Evolutionary conservation across 768 basidiomycete genomes (phyloP).

Genomic region (Daedaleopsis sinensis): DNA sequence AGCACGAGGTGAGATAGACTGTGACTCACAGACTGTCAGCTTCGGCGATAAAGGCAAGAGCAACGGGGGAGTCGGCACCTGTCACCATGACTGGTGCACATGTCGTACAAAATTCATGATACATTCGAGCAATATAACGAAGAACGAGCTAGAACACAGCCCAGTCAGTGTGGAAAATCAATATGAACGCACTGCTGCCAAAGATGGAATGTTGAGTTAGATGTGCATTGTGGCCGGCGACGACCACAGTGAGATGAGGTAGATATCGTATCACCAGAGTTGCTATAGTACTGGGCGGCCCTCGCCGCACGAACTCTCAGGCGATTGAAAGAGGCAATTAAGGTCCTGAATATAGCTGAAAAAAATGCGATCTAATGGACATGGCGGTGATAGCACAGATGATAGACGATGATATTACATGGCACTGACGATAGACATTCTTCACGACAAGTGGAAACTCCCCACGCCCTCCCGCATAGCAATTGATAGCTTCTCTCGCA

Average conservation of each 20-base stretch:
- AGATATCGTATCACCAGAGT: too few relatives aligned
- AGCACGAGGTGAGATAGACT: neutral
- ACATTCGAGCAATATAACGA: too few relatives aligned
- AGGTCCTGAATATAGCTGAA: constrained; percentile 11
- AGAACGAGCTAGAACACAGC: too few relatives aligned
- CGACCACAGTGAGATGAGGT: too few relatives aligned
- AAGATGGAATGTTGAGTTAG: too few relatives aligned
- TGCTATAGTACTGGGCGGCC: too few relatives aligned
- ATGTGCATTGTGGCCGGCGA: too few relatives aligned
- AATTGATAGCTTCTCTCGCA: constrained; percentile 78
- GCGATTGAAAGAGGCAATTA: constrained; percentile 3
- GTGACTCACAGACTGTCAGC: neutral
- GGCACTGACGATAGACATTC: constrained; percentile 10
- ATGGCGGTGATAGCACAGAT: constrained; percentile 23
- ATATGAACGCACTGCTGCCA: too few relatives aligned
- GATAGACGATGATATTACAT: constrained; percentile 17
- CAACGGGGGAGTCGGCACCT: neutral
- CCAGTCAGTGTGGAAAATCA: too few relatives aligned
- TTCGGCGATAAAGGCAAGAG: neutral
- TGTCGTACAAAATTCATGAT: too few relatives aligned
- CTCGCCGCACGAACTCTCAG: too few relatives aligned
- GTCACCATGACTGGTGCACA: too few relatives aligned
- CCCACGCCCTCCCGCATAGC: constrained; percentile 95
- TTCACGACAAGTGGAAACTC: constrained; percentile 95
- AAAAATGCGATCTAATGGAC: constrained; percentile 20